phyloP scores from a whole-genome alignment of 2,329 filamentous ascomycete species.

The Truncatella angustata region DNA sequence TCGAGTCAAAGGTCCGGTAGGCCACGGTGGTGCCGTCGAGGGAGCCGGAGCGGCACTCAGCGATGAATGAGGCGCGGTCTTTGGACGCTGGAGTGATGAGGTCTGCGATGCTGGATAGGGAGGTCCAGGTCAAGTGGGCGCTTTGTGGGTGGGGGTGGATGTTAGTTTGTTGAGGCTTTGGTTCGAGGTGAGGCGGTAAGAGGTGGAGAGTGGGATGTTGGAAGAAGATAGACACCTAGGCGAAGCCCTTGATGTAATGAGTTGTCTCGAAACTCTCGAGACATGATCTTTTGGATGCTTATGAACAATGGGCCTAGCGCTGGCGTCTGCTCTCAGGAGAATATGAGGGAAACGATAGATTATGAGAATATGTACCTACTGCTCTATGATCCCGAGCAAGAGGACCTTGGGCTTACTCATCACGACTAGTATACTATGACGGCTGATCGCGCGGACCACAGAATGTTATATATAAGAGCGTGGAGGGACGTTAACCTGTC shows the following conservation, averaged over 20 bases:
- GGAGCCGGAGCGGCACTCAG: constrained; percentile 62
- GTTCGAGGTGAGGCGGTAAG: no score
- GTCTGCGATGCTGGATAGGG: constrained; percentile 61
- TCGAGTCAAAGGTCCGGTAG: constrained; percentile 65
- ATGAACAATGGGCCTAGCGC: no score
- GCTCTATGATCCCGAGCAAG: constrained; percentile 36
- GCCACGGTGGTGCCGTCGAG: constrained; percentile 64
- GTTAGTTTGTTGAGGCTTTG: no score
- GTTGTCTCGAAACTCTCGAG: no score
- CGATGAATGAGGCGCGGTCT: constrained; percentile 65
- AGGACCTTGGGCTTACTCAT: constrained; percentile 32
- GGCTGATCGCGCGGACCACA: neutral
- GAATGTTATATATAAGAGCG: no score
- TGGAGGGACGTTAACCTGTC: no score
- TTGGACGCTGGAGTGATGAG: constrained; percentile 60
- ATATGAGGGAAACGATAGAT: no score
- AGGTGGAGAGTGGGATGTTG: no score
- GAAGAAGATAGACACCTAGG: no score
- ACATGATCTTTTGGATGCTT: no score
- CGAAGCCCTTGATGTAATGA: no score
- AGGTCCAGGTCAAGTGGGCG: constrained; percentile 64
- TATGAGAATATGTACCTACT: constrained; percentile 33
- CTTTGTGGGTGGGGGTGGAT: constrained; percentile 35
- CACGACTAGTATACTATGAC: neutral
- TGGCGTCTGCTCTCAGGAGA: no score